phyloP scores from a whole-genome alignment of 495 filamentous ascomycete species.

The Hypoxylon cercidicola region DNA sequence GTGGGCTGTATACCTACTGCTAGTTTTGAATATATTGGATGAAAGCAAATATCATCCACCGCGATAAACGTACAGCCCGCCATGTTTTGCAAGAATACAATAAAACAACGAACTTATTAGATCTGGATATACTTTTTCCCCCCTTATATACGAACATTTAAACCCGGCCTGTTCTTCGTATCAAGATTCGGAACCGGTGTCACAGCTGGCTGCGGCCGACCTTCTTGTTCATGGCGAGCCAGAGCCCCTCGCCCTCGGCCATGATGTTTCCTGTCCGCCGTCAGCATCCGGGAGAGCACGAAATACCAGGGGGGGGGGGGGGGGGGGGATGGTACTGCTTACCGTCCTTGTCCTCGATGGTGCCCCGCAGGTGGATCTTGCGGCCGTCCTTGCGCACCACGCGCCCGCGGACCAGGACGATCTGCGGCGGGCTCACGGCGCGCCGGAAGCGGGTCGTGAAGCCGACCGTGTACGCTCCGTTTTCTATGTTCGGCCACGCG shows the following conservation, averaged over 20 bases:
- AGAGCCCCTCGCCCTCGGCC: constrained; percentile 44
- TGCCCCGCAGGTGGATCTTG: constrained; percentile 43
- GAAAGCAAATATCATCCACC: not conserved
- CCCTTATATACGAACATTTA: constrained; percentile 2
- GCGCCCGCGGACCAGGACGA: constrained; percentile 41
- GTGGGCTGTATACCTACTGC: constrained; percentile 27
- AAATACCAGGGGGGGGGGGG: not conserved
- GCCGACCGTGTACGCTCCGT: constrained; percentile 42
- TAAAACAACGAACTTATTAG: not conserved
- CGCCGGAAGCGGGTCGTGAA: constrained; percentile 46
- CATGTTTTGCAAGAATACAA: constrained; percentile 1
- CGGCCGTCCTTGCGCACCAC: constrained; percentile 44
- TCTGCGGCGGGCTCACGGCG: constrained; percentile 43
- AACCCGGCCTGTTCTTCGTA: not conserved
- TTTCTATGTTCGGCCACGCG: constrained; percentile 8
- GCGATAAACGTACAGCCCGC: constrained; percentile 3
- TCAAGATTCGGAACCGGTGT: not conserved
- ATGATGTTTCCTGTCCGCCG: constrained; percentile 35
- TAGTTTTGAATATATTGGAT: constrained; percentile 14
- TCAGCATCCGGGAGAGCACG: constrained; percentile 6
- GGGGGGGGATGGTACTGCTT: not conserved
- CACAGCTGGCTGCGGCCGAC: constrained; percentile 27
- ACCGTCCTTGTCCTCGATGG: constrained; percentile 48
- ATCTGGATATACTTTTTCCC: not conserved
- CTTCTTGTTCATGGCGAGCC: constrained; percentile 30